Evolutionary conservation across 495 filamentous ascomycete species (phyloP).

Genomic region (Talaromyces stipitatus): DNA sequence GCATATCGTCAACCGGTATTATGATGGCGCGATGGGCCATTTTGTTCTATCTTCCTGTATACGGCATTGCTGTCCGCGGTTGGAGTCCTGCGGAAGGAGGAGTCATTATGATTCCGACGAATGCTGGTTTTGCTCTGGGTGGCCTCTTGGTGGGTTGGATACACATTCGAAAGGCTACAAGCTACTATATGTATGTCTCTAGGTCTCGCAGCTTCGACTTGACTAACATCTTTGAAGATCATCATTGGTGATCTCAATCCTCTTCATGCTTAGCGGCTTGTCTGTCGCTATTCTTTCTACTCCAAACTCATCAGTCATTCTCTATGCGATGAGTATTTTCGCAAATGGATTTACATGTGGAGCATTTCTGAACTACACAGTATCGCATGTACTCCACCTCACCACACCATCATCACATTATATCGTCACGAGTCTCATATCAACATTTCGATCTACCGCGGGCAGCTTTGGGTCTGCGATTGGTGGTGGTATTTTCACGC

Average conservation of each 20-base stretch:
- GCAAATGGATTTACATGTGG: constrained; percentile 63
- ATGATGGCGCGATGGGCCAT: constrained; percentile 73
- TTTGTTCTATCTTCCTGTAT: constrained; percentile 71
- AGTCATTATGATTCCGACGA: constrained; percentile 66
- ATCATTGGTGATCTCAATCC: constrained; percentile 41
- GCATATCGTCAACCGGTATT: constrained; percentile 57
- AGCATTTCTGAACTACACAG: constrained; percentile 64
- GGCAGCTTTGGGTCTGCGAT: constrained; percentile 70
- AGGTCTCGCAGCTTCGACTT: neutral
- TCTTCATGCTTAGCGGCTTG: constrained; percentile 47
- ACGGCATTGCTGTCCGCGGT: constrained; percentile 60
- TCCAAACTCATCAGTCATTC: constrained; percentile 25
- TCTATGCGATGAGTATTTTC: constrained; percentile 52
- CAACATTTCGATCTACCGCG: constrained; percentile 68
- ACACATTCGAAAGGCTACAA: constrained; percentile 59
- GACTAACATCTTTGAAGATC: constrained; percentile 27
- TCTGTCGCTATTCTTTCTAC: constrained; percentile 44
- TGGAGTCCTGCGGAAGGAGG: constrained; percentile 61
- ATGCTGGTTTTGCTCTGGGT: constrained; percentile 63
- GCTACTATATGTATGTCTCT: constrained; percentile 49
- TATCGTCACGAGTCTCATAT: constrained; percentile 59
- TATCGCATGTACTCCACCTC: constrained; percentile 69
- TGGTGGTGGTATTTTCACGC: constrained; percentile 65
- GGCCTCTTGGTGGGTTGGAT: constrained; percentile 61
- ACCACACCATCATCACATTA: constrained; percentile 54